A percentile compares a stretch with the other conserved stretches of the same genome.
Evolutionary conservation across 2,329 filamentous ascomycete species (phyloP).

Genomic region (Aspergillus pseudoviridinutans): DNA sequence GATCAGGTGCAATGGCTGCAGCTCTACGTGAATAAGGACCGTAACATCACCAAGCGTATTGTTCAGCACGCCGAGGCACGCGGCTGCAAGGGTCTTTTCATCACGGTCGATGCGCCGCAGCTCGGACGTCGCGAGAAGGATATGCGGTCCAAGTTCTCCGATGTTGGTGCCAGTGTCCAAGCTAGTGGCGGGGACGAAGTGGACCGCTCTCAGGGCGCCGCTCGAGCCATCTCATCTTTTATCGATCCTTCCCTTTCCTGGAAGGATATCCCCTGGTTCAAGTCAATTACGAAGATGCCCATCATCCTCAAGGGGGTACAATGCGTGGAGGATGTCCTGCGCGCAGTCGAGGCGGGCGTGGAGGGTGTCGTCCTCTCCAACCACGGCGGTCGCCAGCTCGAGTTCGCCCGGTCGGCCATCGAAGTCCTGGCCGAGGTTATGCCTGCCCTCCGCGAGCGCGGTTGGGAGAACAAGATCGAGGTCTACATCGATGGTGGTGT

Average conservation of each 20-base stretch:
- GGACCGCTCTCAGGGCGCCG: constrained; percentile 86
- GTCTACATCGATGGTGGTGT: constrained; percentile 90
- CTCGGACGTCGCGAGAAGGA: constrained; percentile 94
- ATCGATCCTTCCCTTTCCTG: constrained; percentile 93
- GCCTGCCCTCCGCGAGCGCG: constrained; percentile 72
- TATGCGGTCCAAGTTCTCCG: constrained; percentile 89
- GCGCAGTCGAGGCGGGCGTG: constrained; percentile 75
- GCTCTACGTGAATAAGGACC: constrained; percentile 95
- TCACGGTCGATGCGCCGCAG: constrained; percentile 96
- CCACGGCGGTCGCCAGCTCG: constrained; percentile 90
- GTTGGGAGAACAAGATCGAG: constrained; percentile 73
- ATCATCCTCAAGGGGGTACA: constrained; percentile 97
- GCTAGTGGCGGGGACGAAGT: constrained; percentile 60
- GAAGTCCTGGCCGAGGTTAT: constrained; percentile 92
- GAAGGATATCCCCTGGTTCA: constrained; percentile 94
- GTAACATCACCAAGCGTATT: constrained; percentile 82
- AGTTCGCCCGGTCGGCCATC: constrained; percentile 82
- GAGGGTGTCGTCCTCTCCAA: constrained; percentile 93
- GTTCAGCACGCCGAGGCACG: constrained; percentile 86
- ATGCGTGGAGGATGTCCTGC: constrained; percentile 88
- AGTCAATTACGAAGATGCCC: constrained; percentile 84
- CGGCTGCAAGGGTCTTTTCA: constrained; percentile 93
- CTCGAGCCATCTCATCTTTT: constrained; percentile 90
- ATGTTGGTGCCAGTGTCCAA: constrained; percentile 80
- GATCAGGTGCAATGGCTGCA: constrained; percentile 95